Conservation (phyloP, 805 yeast genomes). For the Wickerhamiella sorbophila region DNA sequence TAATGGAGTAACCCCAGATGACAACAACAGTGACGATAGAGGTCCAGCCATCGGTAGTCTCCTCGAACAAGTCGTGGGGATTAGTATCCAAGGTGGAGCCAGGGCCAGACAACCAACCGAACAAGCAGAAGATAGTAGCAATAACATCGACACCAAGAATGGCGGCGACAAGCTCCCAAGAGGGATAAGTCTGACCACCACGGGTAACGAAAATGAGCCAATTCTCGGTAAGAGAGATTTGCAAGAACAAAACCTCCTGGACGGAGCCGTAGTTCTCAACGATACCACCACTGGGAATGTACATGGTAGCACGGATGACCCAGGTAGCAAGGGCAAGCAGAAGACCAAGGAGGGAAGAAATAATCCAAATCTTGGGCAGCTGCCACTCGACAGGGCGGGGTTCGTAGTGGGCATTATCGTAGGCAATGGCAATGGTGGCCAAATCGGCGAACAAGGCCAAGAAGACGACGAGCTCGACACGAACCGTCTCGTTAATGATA, state of each 20-base stretch:
- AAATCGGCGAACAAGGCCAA: constrained; percentile 95
- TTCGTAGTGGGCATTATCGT: constrained; percentile 92
- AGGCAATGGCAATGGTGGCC: constrained; percentile 94
- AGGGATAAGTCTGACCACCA: constrained; percentile 98
- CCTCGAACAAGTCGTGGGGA: constrained; percentile 34
- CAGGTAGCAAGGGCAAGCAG: constrained; percentile 86
- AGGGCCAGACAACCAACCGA: constrained; percentile 68
- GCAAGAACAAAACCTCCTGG: constrained; percentile 88
- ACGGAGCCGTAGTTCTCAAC: constrained; percentile 90
- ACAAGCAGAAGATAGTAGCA: constrained; percentile 80
- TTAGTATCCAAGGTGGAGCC: constrained; percentile 21
- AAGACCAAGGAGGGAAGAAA: constrained; percentile 76
- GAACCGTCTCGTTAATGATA: constrained; percentile 72
- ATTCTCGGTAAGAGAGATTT: constrained; percentile 89
- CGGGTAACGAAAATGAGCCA: constrained; percentile 95
- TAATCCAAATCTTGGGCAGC: constrained; percentile 95
- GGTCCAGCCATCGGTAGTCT: constrained; percentile 69
- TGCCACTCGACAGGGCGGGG: constrained; percentile 93
- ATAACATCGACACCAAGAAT: constrained; percentile 80
- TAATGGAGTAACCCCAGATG: constrained; percentile 88
- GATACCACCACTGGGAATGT: constrained; percentile 64
- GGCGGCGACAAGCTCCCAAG: constrained; percentile 94
- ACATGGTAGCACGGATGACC: constrained; percentile 90
- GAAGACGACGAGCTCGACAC: constrained; percentile 85
- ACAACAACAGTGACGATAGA: constrained; percentile 88